A percentile compares a stretch with the other conserved stretches of the same genome.
Conservation (phyloP, 2,329 filamentous ascomycete species). For the Rhexocercosporidium sp. region DNA sequence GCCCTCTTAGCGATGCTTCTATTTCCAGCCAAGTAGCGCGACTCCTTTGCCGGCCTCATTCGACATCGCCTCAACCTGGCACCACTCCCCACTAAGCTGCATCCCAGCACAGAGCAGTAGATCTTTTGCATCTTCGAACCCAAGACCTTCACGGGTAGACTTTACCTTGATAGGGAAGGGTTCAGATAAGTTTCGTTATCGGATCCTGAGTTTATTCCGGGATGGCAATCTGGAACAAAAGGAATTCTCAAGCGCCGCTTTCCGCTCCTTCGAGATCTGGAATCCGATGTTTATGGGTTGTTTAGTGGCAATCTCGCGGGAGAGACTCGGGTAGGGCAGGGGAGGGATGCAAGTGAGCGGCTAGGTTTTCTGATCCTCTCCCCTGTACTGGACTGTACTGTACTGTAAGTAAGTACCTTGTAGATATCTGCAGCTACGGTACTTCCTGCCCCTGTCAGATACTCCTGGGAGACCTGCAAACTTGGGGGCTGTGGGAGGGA, state of each 20-base stretch:
- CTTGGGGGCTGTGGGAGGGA: conserved; percentile 6
- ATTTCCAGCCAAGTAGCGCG: conserved; percentile 10
- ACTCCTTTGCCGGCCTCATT: neutral
- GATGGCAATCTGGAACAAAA: too few relatives aligned
- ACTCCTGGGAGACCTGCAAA: neutral
- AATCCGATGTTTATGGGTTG: neutral
- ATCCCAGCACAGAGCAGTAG: neutral
- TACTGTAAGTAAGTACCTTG: neutral
- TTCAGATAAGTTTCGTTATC: too few relatives aligned
- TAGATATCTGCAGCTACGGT: too few relatives aligned
- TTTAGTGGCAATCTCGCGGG: neutral
- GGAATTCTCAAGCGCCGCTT: neutral
- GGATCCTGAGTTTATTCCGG: too few relatives aligned
- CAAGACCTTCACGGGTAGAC: too few relatives aligned
- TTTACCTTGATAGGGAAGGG: too few relatives aligned
- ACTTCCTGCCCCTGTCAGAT: too few relatives aligned
- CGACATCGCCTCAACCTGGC: too few relatives aligned
- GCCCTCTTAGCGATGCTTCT: conserved; percentile 9
- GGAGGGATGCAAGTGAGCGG: neutral
- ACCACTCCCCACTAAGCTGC: neutral
- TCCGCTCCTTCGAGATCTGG: neutral
- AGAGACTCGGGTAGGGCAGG: too few relatives aligned
- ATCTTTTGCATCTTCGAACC: too few relatives aligned
- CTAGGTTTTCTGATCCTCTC: neutral
- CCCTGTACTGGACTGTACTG: neutral